Evolutionary conservation across 169 alveolate species (phyloP).

Genomic region (Plasmodium fragile): DNA sequence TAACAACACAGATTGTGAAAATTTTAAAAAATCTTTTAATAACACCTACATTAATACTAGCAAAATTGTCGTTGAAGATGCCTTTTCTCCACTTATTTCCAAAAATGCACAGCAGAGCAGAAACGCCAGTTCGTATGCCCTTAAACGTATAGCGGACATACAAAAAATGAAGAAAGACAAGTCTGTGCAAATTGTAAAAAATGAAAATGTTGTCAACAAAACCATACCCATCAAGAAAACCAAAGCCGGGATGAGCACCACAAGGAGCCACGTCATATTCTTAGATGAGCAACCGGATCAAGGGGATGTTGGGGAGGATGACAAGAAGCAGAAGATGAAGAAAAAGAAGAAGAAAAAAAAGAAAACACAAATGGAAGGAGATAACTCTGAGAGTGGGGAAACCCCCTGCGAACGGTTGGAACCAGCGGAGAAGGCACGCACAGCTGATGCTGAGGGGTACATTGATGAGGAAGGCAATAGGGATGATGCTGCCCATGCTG

Average conservation of each 20-base stretch:
- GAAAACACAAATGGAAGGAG: not conserved
- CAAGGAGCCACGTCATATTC: constrained; percentile 54
- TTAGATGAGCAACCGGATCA: constrained; percentile 17
- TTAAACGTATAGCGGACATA: not conserved
- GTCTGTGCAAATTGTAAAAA: constrained; percentile 29
- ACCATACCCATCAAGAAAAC: constrained; percentile 55
- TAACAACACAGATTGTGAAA: constrained; percentile 86
- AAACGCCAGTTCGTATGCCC: not conserved
- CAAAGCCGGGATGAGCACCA: constrained; percentile 69
- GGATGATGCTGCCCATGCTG: not conserved
- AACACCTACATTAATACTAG: constrained; percentile 91
- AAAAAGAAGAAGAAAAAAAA: not conserved
- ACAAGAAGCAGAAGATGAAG: not conserved
- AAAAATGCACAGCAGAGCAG: constrained; percentile 2
- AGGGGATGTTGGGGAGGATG: not conserved
- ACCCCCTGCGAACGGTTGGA: not conserved
- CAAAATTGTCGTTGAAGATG: constrained; percentile 89
- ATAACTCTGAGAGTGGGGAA: not conserved
- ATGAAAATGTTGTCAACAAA: constrained; percentile 33
- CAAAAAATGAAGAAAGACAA: constrained; percentile 2
- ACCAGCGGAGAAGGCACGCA: not conserved
- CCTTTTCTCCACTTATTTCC: constrained; percentile 84
- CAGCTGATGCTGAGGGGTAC: not conserved
- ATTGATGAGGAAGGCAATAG: not conserved
- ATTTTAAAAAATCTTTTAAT: constrained; percentile 88